Evolutionary conservation across 2,329 filamentous ascomycete species (phyloP).

Genomic region (Myriosclerotinia scirpicola): DNA sequence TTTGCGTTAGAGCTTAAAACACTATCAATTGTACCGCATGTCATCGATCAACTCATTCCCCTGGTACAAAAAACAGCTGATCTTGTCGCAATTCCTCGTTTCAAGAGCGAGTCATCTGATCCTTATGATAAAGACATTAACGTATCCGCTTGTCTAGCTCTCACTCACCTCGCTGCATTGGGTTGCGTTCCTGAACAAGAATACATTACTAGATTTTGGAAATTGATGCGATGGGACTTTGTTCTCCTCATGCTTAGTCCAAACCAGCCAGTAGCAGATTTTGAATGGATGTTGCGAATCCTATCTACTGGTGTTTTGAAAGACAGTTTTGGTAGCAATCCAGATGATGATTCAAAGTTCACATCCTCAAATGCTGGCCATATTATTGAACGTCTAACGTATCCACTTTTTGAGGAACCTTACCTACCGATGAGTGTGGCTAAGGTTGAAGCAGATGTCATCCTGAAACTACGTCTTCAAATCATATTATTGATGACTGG

Average conservation of each 20-base stretch:
- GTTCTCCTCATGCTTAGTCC: conserved; percentile 66
- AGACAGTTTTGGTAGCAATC: conserved; percentile 66
- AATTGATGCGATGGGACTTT: conserved; percentile 63
- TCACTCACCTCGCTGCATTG: conserved; percentile 64
- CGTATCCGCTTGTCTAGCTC: conserved; percentile 60
- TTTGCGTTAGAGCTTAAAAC: conserved; percentile 65
- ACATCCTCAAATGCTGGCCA: conserved; percentile 42
- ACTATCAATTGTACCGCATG: conserved; percentile 55
- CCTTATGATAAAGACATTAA: conserved; percentile 58
- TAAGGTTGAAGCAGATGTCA: conserved; percentile 31
- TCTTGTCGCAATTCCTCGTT: conserved; percentile 49
- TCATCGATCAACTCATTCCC: conserved; percentile 58
- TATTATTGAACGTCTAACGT: conserved; percentile 44
- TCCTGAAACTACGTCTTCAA: conserved; percentile 37
- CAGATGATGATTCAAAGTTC: conserved; percentile 42
- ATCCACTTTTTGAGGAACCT: conserved; percentile 48
- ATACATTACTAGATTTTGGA: conserved; percentile 59
- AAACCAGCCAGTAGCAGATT: conserved; percentile 63
- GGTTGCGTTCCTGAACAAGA: conserved; percentile 51
- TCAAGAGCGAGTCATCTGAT: conserved; percentile 46
- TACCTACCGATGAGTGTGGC: conserved; percentile 34
- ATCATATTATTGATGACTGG: conserved; percentile 56
- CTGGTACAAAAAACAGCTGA: conserved; percentile 58
- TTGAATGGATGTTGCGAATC: conserved; percentile 63
- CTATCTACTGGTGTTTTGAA: conserved; percentile 65